Evolutionary conservation across 495 filamentous ascomycete species (phyloP).

Genomic region (Neohortaea acidophila): DNA sequence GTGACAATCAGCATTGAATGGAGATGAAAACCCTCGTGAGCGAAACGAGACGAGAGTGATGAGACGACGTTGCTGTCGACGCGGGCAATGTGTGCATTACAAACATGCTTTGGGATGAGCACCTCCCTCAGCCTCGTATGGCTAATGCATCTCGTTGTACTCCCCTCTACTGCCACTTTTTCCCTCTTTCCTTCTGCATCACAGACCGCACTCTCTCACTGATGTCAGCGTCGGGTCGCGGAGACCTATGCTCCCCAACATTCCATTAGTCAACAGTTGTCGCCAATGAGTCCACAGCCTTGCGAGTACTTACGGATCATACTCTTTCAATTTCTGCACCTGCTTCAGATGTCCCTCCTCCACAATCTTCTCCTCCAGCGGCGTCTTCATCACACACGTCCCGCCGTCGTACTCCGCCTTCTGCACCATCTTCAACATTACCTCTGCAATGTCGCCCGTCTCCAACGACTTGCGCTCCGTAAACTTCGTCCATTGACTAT

Average conservation of each 20-base stretch:
- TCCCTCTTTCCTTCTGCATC: slow-evolving; percentile 2
- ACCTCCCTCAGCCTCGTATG: too few species aligned
- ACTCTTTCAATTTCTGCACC: slow-evolving; percentile 1
- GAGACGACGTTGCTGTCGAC: too few species aligned
- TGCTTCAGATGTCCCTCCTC: slow-evolving; percentile 2
- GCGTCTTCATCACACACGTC: slow-evolving; percentile 7
- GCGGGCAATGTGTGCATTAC: too few species aligned
- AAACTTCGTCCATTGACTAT: slow-evolving; percentile 1
- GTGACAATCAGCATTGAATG: too few species aligned
- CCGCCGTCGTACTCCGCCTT: slow-evolving; percentile 7
- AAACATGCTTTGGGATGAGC: too few species aligned
- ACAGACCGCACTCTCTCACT: slow-evolving; percentile 1
- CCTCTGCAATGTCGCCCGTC: slow-evolving; percentile 3
- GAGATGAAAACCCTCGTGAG: too few species aligned
- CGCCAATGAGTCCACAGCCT: background rate
- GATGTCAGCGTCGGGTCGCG: slow-evolving; percentile 4
- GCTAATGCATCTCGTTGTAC: too few species aligned
- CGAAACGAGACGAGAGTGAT: too few species aligned
- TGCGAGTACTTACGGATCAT: slow-evolving; percentile 2
- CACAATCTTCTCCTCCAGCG: slow-evolving; percentile 4
- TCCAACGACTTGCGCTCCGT: background rate
- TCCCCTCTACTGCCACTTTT: too few species aligned
- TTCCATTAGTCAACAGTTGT: background rate
- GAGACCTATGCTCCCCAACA: too few species aligned
- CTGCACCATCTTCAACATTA: slow-evolving; percentile 6